Evolutionary conservation across 1,284 basidiomycete genomes (phyloP), one percentile per base, ranked within the genome.

Genomic region (Cutaneotrichosporon sp.): DNA sequence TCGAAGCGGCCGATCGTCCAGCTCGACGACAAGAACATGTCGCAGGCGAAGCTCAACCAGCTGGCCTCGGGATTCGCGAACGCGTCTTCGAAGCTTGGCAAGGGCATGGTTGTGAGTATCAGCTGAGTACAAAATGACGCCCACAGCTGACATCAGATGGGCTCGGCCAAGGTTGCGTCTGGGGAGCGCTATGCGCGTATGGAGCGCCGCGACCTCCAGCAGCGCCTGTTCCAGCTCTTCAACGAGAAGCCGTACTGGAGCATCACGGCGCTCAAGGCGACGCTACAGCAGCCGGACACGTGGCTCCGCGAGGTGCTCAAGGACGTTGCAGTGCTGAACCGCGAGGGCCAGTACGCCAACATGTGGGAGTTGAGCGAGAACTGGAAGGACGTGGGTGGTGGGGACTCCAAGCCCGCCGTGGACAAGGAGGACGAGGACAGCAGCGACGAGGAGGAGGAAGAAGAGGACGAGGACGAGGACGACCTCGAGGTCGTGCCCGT

Each of bases 281-380:
- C 86, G 58, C 91, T 90, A 0, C 88, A 94, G 74, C 95, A 98
- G 79, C 95, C 95, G 1, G 91, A 95, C 76, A 87, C 84, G 16
- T 97, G 93, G 78, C 84, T 98, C 60, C 91, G 93, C 69, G 92
- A 97, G 70, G 87, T 92, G 0, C 80, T 98, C 54, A 82, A 81
- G 47, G 89, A 92, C 66, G 88, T 97, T 52, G 94, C 91, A 2
- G 86, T 84, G 63, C 82, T 93, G 52, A 87, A 94, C 75, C 87
- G 88, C 59, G 87, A 87, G 56, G 94, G 94, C 1, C 77, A 79
- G n/a, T 84, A 84, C 60, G 72, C 75, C 18, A 79, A 81, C 34
- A 77, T 82, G 68, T 84, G 79, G 72, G 65, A 70, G 61, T 59
- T 78, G 54, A 73, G 72, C 58, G 65, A 63, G 29, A 60, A 63